Percentiles rank a stretch among this genome's conserved stretches.
phyloP scores from a whole-genome alignment of 2,329 filamentous ascomycete species.

The Talaromyces sp. region DNA sequence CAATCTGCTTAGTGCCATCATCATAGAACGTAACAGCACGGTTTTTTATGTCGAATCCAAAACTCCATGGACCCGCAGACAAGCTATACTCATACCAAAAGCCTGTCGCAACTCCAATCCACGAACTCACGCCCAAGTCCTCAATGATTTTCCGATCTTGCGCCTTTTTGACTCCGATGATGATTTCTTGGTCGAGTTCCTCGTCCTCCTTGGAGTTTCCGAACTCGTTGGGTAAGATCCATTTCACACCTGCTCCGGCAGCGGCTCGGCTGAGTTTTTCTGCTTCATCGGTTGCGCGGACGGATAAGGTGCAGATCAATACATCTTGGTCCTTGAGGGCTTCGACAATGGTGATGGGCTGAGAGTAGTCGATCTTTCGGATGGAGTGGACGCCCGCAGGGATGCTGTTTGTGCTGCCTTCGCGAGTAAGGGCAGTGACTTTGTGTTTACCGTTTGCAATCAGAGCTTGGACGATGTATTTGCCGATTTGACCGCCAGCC shows the following conservation, averaged over 20 bases:
- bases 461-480: conserved; percentile 31
- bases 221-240: conserved; percentile 54
- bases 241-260: conserved; percentile 53
- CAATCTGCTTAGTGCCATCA: conserved; percentile 56
- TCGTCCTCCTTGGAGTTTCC: conserved; percentile 31
- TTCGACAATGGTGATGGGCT: conserved; percentile 45
- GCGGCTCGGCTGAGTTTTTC: conserved; percentile 54
- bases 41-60: conserved; percentile 52
- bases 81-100: conserved; percentile 58
- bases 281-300: conserved; percentile 44
- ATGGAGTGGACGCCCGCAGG: conserved; percentile 45
- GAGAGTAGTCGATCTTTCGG: conserved; percentile 50
- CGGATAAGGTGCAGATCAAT: conserved; percentile 54
- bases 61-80: conserved; percentile 33
- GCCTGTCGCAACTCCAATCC: conserved; percentile 46
- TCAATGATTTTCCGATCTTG: conserved; percentile 32
- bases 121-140: conserved; percentile 40
- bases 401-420: conserved; percentile 40
- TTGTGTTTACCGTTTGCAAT: conserved; percentile 50
- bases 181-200: conserved; percentile 32
- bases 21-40: conserved; percentile 49
- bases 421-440: conserved; percentile 52
- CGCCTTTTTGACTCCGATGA: conserved; percentile 31
- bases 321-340: conserved; percentile 56
- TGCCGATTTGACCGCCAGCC: conserved; percentile 37